Base-by-base conservation (phyloP, 805 yeast species). In the Hanseniaspora clermontiae region DNA sequence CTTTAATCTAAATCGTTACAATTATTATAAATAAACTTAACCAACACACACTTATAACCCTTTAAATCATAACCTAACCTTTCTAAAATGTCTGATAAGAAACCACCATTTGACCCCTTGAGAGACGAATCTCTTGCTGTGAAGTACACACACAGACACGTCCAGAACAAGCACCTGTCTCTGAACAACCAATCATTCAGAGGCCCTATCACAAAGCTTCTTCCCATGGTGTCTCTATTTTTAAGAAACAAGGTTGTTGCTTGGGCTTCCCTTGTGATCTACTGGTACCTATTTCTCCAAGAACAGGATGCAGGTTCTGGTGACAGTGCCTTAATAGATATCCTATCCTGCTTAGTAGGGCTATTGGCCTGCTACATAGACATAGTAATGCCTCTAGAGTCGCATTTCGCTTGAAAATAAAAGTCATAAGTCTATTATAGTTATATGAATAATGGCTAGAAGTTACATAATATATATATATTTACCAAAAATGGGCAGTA, bases 181-280 rank as follows among this genome's bases (percentile, higher is more conserved):
- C 36, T 53, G 7, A 32, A 39, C 11, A 46, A 38, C 15, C 32
- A 38, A 14, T 10, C 36, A 2, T n/a, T 12, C 12, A 60, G 68
- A 3, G 70, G 71, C 24, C 43, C 68, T 47, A 51, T 69, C 4
- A 66, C 78, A 43, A 84, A 77, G 66, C 72, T 82, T 17, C 75
- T 81, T 70, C 84, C 85, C 36, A 78, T 81, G 82, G 82, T 82
- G 3, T 84, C 84, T 49, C 79, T 81, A 80, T 80, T 81, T 67
- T 73, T 81, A 77, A 77, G 67, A 61, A 71, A 72, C 61, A 70
- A 68, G 59, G 67, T 65, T 54, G 49, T 68, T 42, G 70, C 66
- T 11, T 78, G 84, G 84, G 68, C 81, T 24, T 68, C 83, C 3
- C 63, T 80, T 27, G 72, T 80, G 58, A 73, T 78, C 59, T 72